Conservation (phyloP, 768 basidiomycete genomes). For the Agrocybe praecox region DNA sequence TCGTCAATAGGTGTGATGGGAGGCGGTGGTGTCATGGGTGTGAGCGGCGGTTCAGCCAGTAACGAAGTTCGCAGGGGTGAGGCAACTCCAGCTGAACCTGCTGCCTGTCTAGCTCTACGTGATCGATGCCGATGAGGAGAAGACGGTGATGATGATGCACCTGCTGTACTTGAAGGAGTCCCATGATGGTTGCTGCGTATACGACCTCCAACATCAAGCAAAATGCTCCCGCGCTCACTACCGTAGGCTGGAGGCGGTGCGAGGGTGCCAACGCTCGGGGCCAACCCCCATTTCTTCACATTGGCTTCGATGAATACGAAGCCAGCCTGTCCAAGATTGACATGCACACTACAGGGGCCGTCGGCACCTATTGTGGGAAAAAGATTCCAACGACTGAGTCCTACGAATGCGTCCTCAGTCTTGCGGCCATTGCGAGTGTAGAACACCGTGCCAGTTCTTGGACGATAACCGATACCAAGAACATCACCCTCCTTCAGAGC, state of each 20-base stretch:
- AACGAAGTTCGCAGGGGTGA: conserved; percentile 68
- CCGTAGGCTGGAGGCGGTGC: conserved; percentile 99
- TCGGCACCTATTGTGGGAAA: conserved; percentile 98
- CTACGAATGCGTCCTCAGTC: conserved; percentile 94
- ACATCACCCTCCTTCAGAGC: conserved; percentile 92
- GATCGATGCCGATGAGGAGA: conserved; percentile 62
- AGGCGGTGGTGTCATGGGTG: conserved; percentile 53
- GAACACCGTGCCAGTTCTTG: conserved; percentile 97
- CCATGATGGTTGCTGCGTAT: conserved; percentile 39
- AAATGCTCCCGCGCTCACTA: conserved; percentile 93
- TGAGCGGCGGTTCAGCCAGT: conserved; percentile 32
- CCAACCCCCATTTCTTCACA: conserved; percentile 99
- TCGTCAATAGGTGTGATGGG: conserved; percentile 84
- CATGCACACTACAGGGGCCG: conserved; percentile 94
- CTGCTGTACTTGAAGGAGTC: conserved; percentile 44
- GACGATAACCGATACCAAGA: conserved; percentile 93
- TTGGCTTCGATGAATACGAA: conserved; percentile 99
- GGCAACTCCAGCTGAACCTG: conserved; percentile 49
- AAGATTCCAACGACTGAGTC: conserved; percentile 87
- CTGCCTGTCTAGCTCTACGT: conserved; percentile 48
- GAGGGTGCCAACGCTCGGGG: conserved; percentile 94
- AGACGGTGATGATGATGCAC: conserved; percentile 43
- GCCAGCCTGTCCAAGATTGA: conserved; percentile 96
- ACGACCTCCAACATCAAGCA: conserved; percentile 86
- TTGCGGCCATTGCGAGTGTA: conserved; percentile 98